These are phyloP conservation scores for Tuber melanosporum DNA, from an alignment of 495 filamentous ascomycete genomes.

Conservation along the genomic window DNA sequence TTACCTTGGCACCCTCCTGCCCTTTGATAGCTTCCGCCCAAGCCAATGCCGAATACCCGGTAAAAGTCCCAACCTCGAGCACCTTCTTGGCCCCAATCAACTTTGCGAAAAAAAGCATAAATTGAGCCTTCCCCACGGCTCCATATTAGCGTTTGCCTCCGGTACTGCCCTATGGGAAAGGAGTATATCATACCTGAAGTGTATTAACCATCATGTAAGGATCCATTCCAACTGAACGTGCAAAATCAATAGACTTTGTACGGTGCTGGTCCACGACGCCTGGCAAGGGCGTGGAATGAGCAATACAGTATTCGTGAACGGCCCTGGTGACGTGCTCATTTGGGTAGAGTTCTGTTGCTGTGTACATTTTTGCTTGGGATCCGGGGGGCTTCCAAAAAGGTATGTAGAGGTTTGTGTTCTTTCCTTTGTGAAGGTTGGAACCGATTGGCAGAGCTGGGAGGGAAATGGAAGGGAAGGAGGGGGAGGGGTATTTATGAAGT, in stretches of 20 bases:
- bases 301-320: constrained; percentile 38
- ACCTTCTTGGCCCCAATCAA: constrained; percentile 31
- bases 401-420: background rate
- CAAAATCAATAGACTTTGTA: constrained; percentile 23
- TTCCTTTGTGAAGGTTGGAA: background rate
- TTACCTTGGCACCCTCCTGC: constrained; percentile 28
- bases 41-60: constrained; percentile 43
- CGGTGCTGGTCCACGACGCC: constrained; percentile 28
- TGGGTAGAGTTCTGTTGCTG: constrained; percentile 31
- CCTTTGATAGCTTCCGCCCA: constrained; percentile 41
- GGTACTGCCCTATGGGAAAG: background rate
- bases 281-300: constrained; percentile 36
- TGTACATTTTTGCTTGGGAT: constrained; percentile 19
- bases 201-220: constrained; percentile 34
- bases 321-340: constrained; percentile 31
- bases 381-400: background rate
- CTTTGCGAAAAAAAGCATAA: constrained; percentile 35
- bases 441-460: background rate
- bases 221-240: background rate
- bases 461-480: background rate
- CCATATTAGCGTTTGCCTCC: background rate
- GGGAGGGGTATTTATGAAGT: background rate
- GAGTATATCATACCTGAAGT: constrained; percentile 19
- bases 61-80: constrained; percentile 44
- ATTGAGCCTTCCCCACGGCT: constrained; percentile 26